Percentiles rank a stretch among this genome's conserved stretches.
Evolutionary conservation across 164 flowering plant species (phyloP).

Genomic region (Macadamia tetraphylla): DNA sequence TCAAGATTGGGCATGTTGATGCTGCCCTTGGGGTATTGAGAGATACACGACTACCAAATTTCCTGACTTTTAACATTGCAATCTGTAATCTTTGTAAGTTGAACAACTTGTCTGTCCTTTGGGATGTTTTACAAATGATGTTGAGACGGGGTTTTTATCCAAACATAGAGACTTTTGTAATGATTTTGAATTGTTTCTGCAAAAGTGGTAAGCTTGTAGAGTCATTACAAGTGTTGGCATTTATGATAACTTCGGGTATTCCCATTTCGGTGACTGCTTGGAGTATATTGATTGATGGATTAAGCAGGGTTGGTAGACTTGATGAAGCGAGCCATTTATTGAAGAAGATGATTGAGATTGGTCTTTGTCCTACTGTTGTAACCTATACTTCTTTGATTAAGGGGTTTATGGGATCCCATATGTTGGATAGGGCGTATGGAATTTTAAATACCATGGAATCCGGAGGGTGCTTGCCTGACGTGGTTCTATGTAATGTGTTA

Average conservation of each 20-base stretch:
- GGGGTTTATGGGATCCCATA: slow-evolving; percentile 36
- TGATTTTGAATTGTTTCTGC: slow-evolving; percentile 47
- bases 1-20: slow-evolving; percentile 35
- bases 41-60: slow-evolving; percentile 38
- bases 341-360: slow-evolving; percentile 42
- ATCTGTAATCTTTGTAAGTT: slow-evolving; percentile 47
- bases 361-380: slow-evolving; percentile 50
- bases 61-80: slow-evolving; percentile 46
- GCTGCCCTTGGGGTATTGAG: slow-evolving; percentile 32
- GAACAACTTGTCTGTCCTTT: slow-evolving; percentile 26
- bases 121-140: slow-evolving; percentile 32
- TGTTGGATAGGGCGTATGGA: slow-evolving; percentile 25
- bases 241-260: slow-evolving; percentile 42
- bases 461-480: slow-evolving; percentile 34
- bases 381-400: slow-evolving; percentile 55
- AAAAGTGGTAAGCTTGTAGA: slow-evolving; percentile 36
- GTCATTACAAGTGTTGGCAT: slow-evolving; percentile 42
- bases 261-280: slow-evolving; percentile 36
- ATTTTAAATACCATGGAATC: slow-evolving; percentile 30
- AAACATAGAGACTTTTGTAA: slow-evolving; percentile 29
- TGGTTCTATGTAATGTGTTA: slow-evolving; percentile 54
- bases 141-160: slow-evolving; percentile 37
- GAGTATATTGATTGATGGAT: slow-evolving; percentile 54
- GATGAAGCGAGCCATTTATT: slow-evolving; percentile 31
- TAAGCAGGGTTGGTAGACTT: slow-evolving; percentile 29